A percentile compares a stretch with the other conserved stretches of the same genome.
Conservation (phyloP, 228 moss, liverwort and hornwort genomes). For the Sphagnum fallax region DNA sequence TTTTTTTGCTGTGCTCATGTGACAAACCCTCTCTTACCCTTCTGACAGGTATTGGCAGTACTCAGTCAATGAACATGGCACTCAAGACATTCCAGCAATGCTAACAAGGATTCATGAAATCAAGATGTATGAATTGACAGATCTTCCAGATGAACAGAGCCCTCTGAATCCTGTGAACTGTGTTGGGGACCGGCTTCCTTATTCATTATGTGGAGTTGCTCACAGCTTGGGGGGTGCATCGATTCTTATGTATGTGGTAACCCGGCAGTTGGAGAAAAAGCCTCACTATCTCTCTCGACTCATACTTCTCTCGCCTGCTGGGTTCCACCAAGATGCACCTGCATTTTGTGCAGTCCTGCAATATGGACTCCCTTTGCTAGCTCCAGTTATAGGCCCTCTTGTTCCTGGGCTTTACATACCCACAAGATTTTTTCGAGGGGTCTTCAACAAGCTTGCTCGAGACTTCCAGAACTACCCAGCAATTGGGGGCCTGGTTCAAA, state of each 20-base stretch:
- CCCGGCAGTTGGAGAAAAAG: conserved; percentile 51
- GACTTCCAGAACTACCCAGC: conserved; percentile 94
- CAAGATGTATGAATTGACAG: conserved; percentile 54
- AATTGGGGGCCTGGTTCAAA: conserved; percentile 80
- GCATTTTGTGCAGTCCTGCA: conserved; percentile 31
- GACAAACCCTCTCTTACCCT: too few species aligned
- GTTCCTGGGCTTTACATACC: conserved; percentile 88
- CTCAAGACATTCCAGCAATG: conserved; percentile 82
- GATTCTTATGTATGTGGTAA: conserved; percentile 77
- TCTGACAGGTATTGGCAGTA: conserved; percentile 77
- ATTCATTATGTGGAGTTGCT: conserved; percentile 76
- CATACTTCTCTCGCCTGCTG: conserved; percentile 85
- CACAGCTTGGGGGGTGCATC: conserved; percentile 96
- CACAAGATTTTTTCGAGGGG: conserved; percentile 71
- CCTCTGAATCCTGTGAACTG: conserved; percentile 14
- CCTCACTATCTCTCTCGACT: conserved; percentile 79
- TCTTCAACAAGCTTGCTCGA: conserved; percentile 84
- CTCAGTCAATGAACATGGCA: conserved; percentile 84
- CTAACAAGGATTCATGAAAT: conserved; percentile 63
- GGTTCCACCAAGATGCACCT: conserved; percentile 77
- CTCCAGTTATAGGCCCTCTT: conserved; percentile 50
- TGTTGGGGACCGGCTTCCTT: conserved; percentile 38
- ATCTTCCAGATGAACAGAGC: conserved; percentile 8
- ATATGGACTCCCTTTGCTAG: conserved; percentile 30
- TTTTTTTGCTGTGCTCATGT: too few species aligned